Conservation (phyloP, 2,329 filamentous ascomycete species). For the Epichloe baconii region DNA sequence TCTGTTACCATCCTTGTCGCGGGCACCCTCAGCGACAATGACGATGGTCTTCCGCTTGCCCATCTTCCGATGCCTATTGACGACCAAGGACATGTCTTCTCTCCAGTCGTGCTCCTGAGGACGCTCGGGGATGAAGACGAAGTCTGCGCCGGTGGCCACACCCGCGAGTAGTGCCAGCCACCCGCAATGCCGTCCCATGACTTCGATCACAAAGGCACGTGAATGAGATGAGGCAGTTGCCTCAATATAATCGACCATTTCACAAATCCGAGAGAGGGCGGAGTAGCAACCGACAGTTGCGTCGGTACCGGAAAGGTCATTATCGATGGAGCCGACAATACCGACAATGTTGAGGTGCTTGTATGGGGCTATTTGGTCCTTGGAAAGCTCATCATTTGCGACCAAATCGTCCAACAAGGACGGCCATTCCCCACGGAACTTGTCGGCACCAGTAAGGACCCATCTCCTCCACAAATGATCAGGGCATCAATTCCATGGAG, state of each 20-base stretch:
- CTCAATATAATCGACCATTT: conserved; percentile 94
- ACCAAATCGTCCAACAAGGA: conserved; percentile 78
- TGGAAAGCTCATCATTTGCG: conserved; percentile 53
- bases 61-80: conserved; percentile 68
- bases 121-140: conserved; percentile 92
- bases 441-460: conserved; percentile 92
- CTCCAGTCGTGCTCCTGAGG: conserved; percentile 81
- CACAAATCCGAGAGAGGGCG: conserved; percentile 81
- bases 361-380: conserved; percentile 62
- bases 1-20: conserved; percentile 70
- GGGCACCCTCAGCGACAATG: conserved; percentile 90
- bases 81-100: conserved; percentile 70
- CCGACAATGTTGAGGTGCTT: conserved; percentile 90
- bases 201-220: conserved; percentile 91
- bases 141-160: conserved; percentile 89
- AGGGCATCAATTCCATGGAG: conserved; percentile 86
- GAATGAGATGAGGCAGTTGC: conserved; percentile 91
- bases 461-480: conserved; percentile 94
- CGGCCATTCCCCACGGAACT: conserved; percentile 86
- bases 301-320: conserved; percentile 93
- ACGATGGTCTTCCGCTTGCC: conserved; percentile 98
- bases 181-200: conserved; percentile 96
- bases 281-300: conserved; percentile 97
- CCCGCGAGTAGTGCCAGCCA: conserved; percentile 96
- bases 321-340: conserved; percentile 93